Conservation (phyloP, 257 asterid genomes). For the Misopates orontium region DNA sequence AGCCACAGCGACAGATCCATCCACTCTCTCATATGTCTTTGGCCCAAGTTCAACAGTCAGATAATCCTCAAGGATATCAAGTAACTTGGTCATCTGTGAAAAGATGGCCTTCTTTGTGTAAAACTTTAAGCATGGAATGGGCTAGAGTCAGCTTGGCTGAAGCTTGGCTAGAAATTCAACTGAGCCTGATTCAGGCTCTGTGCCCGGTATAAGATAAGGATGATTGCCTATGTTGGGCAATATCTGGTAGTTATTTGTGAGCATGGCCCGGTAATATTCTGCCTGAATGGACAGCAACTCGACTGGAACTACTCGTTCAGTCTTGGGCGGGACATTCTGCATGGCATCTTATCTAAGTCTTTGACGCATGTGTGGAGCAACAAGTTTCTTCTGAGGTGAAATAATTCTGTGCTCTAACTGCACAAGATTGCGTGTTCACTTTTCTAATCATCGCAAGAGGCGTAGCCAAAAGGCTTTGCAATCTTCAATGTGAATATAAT, state of each 20-base stretch:
- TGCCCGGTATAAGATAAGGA: conserved; percentile 97
- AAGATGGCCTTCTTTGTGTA: conserved; percentile 89
- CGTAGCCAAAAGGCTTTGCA: no score
- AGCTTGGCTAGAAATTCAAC: conserved; percentile 90
- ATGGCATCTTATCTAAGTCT: conserved; percentile 95
- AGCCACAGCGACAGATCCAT: conserved; percentile 89
- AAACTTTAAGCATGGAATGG: conserved; percentile 87
- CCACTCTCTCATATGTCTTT: conserved; percentile 93
- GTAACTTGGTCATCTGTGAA: conserved; percentile 97
- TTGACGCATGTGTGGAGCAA: conserved; percentile 97
- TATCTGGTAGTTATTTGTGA: conserved; percentile 92
- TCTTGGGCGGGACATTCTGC: conserved; percentile 98
- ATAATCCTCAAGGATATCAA: conserved; percentile 95
- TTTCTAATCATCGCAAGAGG: no score
- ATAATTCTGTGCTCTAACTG: no score
- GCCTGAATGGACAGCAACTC: conserved; percentile 96
- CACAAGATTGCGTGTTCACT: no score
- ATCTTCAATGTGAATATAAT: neutral
- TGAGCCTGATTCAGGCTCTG: conserved; percentile 93
- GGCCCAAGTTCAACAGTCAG: conserved; percentile 85
- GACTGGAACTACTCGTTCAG: conserved; percentile 95
- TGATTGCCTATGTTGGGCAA: conserved; percentile 96
- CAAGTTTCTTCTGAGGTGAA: conserved; percentile 98
- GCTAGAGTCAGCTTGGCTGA: conserved; percentile 90
- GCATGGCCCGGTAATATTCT: conserved; percentile 99